phyloP scores from a whole-genome alignment of 495 filamentous ascomycete genomes.

The Lichenothelia convexa region DNA sequence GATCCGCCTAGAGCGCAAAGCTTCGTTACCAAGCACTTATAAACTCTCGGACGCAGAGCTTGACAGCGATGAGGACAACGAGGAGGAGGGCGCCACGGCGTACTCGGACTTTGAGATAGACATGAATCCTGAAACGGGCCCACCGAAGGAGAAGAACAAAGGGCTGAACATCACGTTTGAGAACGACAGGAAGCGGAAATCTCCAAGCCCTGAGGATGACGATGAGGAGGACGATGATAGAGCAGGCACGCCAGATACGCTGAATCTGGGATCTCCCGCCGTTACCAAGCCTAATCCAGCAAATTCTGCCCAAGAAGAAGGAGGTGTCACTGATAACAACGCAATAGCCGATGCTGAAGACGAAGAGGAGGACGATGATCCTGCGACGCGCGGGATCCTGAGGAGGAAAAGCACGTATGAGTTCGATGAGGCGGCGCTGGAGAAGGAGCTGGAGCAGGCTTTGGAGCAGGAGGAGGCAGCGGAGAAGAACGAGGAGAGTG shows the following conservation, averaged over 20 bases:
- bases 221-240: not conserved
- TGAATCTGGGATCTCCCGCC: not conserved
- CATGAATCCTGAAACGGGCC: too few species aligned
- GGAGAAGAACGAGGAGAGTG: too few species aligned
- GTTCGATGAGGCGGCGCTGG: too few species aligned
- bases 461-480: too few species aligned
- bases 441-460: too few species aligned
- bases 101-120: not conserved
- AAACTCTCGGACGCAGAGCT: not conserved
- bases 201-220: constrained; percentile 6
- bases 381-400: too few species aligned
- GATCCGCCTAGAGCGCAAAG: constrained; percentile 1
- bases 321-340: constrained; percentile 3
- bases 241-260: constrained; percentile 3
- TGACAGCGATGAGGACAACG: not conserved
- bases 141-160: not conserved
- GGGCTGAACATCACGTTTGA: not conserved
- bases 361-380: constrained; percentile 6
- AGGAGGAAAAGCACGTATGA: too few species aligned
- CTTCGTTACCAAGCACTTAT: not conserved
- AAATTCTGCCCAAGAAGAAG: not conserved
- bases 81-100: not conserved
- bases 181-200: constrained; percentile 3
- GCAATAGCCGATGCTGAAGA: constrained; percentile 2
- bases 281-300: constrained; percentile 1